phyloP scores from a whole-genome alignment of 1,284 basidiomycete genomes.

The Papiliotrema terrestris region DNA sequence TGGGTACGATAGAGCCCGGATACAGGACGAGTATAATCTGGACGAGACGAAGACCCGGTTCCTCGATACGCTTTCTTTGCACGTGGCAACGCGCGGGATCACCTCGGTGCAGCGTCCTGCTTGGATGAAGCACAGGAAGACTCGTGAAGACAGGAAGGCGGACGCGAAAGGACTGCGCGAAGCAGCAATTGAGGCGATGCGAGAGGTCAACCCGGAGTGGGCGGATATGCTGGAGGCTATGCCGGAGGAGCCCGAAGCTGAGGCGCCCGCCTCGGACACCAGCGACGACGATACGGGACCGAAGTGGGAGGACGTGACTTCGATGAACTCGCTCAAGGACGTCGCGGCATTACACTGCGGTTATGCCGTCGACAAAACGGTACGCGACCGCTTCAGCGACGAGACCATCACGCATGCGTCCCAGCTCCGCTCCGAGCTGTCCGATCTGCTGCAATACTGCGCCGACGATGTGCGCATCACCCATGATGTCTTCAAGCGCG shows the following conservation, averaged over 20 bases:
- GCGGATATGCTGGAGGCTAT: constrained; percentile 38
- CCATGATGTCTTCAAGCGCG: constrained; percentile 72
- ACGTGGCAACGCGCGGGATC: constrained; percentile 91
- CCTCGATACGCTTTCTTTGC: constrained; percentile 92
- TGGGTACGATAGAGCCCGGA: constrained; percentile 83
- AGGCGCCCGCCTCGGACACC: constrained; percentile 32
- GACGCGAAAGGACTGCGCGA: constrained; percentile 54
- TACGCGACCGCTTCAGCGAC: constrained; percentile 68
- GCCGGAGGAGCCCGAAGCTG: constrained; percentile 49
- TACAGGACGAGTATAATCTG: constrained; percentile 80
- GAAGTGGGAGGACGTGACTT: constrained; percentile 86
- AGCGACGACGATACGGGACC: constrained; percentile 1
- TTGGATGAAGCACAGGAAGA: constrained; percentile 73
- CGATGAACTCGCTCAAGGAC: constrained; percentile 86
- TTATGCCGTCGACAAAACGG: constrained; percentile 73
- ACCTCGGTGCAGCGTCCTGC: constrained; percentile 91
- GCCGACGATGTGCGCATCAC: constrained; percentile 81
- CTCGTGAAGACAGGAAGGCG: constrained; percentile 48
- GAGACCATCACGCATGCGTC: constrained; percentile 42
- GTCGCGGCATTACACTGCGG: constrained; percentile 87
- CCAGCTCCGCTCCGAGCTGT: constrained; percentile 65
- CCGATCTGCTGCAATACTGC: constrained; percentile 83
- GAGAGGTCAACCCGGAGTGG: constrained; percentile 13
- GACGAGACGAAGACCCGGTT: constrained; percentile 71
- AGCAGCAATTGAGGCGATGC: constrained; percentile 26